A percentile compares a stretch with the other conserved stretches of the same genome.
phyloP scores from a whole-genome alignment of 495 filamentous ascomycete genomes.

The Penicillium goetzii region DNA sequence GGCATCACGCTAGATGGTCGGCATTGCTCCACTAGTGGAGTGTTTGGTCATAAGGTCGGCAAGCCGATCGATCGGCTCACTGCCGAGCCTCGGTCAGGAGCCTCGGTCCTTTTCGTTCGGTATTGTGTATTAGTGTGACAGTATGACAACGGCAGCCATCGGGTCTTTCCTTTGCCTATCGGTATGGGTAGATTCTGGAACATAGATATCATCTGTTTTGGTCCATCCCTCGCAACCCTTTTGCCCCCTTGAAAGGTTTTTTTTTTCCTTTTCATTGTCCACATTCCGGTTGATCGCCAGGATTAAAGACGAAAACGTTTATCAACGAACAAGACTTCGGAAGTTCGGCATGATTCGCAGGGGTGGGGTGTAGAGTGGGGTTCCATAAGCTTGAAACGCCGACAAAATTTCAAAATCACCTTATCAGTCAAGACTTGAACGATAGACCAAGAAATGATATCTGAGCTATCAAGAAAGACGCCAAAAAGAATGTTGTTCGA shows the following conservation, averaged over 20 bases:
- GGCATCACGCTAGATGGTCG: neutral
- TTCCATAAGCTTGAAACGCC: too few relatives aligned
- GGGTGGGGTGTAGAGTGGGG: too few relatives aligned
- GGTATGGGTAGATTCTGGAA: neutral
- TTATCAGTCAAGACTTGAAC: too few relatives aligned
- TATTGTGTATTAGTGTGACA: constrained; percentile 3
- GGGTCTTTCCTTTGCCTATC: neutral
- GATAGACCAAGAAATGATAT: too few relatives aligned
- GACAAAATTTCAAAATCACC: too few relatives aligned
- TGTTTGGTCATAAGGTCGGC: constrained; percentile 6
- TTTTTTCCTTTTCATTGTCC: neutral
- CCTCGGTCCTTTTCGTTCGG: neutral
- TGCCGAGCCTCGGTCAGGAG: neutral
- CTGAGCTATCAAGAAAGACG: too few relatives aligned
- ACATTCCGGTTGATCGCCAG: neutral
- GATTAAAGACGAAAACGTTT: neutral
- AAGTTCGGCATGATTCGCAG: too few relatives aligned
- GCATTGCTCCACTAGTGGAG: constrained; percentile 11
- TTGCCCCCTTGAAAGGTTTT: neutral
- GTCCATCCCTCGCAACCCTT: neutral
- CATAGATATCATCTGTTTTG: neutral
- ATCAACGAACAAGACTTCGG: too few relatives aligned
- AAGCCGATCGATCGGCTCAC: constrained; percentile 18
- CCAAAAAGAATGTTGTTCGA: too few relatives aligned
- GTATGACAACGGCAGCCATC: neutral